Base-by-base conservation (phyloP, 306 rosid species). In the Begonia peltatifolia region DNA sequence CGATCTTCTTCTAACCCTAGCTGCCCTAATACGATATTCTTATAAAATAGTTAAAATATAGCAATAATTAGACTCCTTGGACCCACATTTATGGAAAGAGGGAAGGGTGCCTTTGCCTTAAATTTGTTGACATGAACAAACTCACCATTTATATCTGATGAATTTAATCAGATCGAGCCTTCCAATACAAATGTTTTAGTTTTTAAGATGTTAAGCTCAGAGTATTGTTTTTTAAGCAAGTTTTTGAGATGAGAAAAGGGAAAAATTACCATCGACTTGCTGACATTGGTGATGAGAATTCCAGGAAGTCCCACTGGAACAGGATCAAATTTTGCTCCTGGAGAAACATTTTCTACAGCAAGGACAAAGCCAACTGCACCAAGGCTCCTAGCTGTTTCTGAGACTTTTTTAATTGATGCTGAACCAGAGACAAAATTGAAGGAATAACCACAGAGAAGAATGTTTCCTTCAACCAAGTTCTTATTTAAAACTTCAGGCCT, bases 361-460 rank as follows among this genome's bases (percentile, higher is more conserved):
- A 92, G 88, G 72, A 86, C 99, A 79, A 92, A 92, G 71, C 99
- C 99, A 62, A 71, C 80, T 11, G 99, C 99, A 57, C 96, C 96
- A 58, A 92, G 96, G 72, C 79, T 74, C 75, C 76, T 87, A 23
- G 96, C 89, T 66, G 99, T 87, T 77, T 83, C 81, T 11, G 93
- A 75, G 53, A 83, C 99, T 74, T 87, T 92, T 58, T 79, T 86
- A 44, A 87, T 41, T 47, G 99, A 92, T 56, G 99, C 92, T 47
- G 99, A 50, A 56, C 96, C 96, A 46, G 38, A 74, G 61, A 87
- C 84, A 66, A 92, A 92, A 76, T 87, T 87, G 76, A 83, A 92
- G 57, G 99, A 92, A 78, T 92, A 92, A 67, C 99, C 99, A 75
- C 99, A 92, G 8, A 92, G 93, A 74, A 92, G 93, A 73, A 92